phyloP scores from a whole-genome alignment of 345 rosid genomes.

The Ceriops decandra region DNA sequence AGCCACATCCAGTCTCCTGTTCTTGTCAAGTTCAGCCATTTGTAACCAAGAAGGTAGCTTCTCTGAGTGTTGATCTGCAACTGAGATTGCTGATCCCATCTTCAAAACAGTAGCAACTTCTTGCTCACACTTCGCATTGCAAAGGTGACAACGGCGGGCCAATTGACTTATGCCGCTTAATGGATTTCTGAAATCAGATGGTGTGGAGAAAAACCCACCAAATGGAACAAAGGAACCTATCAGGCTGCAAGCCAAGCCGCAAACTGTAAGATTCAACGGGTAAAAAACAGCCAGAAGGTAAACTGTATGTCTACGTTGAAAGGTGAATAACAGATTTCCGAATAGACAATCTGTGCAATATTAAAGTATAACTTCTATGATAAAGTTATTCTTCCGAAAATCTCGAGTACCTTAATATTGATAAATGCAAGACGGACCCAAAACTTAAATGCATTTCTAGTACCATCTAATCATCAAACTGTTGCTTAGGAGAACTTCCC shows the following conservation, averaged over 20 bases:
- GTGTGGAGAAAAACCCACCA: slow-evolving; percentile 62
- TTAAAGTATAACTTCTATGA: too few relatives aligned
- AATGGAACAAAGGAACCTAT: slow-evolving; percentile 76
- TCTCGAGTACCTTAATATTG: too few relatives aligned
- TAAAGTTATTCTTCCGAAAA: too few relatives aligned
- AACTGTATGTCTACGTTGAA: background rate
- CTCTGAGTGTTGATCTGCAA: slow-evolving; percentile 39
- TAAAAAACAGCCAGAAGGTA: slow-evolving; percentile 20
- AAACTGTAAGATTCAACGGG: slow-evolving; percentile 39
- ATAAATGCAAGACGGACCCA: too few relatives aligned
- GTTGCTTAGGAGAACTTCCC: too few relatives aligned
- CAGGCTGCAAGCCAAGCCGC: slow-evolving; percentile 52
- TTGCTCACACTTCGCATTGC: slow-evolving; percentile 59
- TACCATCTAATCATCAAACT: too few relatives aligned
- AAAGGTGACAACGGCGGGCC: slow-evolving; percentile 45
- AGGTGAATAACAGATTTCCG: background rate
- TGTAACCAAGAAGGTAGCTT: slow-evolving; percentile 51
- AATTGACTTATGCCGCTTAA: slow-evolving; percentile 30
- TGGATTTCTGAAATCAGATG: slow-evolving; percentile 44
- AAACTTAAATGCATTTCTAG: too few relatives aligned
- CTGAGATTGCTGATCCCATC: slow-evolving; percentile 33
- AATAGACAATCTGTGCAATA: background rate
- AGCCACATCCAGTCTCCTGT: slow-evolving; percentile 27
- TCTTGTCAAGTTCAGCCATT: slow-evolving; percentile 32
- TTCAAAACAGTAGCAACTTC: slow-evolving; percentile 43